Evolutionary conservation across 768 basidiomycete genomes (phyloP).

Genomic region (Suillus subluteus): DNA sequence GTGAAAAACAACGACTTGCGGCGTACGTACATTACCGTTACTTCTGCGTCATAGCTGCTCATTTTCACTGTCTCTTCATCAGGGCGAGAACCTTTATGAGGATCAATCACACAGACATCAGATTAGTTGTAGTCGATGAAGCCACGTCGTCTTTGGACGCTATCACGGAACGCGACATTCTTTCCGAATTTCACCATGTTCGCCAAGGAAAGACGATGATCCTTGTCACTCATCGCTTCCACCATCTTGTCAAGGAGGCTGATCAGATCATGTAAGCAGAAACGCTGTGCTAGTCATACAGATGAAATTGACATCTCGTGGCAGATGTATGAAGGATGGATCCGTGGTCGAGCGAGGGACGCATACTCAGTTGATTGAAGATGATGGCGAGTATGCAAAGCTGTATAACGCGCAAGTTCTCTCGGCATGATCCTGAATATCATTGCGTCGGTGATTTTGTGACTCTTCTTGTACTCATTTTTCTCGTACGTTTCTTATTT

Average conservation of each 20-base stretch:
- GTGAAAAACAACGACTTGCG: slow-evolving; percentile 52
- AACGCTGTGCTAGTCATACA: not conserved
- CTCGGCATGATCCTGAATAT: not conserved
- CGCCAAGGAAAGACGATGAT: slow-evolving; percentile 55
- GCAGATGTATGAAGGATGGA: slow-evolving; percentile 38
- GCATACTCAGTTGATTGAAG: slow-evolving; percentile 30
- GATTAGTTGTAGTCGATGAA: slow-evolving; percentile 59
- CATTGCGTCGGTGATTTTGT: not conserved
- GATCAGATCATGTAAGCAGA: slow-evolving; percentile 54
- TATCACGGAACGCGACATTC: slow-evolving; percentile 51
- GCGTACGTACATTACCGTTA: slow-evolving; percentile 41
- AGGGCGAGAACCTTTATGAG: slow-evolving; percentile 54
- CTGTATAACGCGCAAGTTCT: slow-evolving; percentile 30
- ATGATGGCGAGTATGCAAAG: slow-evolving; percentile 28
- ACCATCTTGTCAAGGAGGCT: slow-evolving; percentile 50
- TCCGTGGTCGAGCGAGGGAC: slow-evolving; percentile 34
- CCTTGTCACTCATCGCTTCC: slow-evolving; percentile 60
- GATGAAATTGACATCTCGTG: slow-evolving; percentile 4
- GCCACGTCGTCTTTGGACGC: slow-evolving; percentile 62
- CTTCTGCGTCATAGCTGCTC: not conserved
- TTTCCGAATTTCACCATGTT: slow-evolving; percentile 40
- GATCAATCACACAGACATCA: slow-evolving; percentile 34
- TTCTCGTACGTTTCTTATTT: not conserved
- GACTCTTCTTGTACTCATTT: not conserved
- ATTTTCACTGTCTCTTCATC: not conserved